Conservation (phyloP, 495 filamentous ascomycete genomes). For the Neurospora pannonica region DNA sequence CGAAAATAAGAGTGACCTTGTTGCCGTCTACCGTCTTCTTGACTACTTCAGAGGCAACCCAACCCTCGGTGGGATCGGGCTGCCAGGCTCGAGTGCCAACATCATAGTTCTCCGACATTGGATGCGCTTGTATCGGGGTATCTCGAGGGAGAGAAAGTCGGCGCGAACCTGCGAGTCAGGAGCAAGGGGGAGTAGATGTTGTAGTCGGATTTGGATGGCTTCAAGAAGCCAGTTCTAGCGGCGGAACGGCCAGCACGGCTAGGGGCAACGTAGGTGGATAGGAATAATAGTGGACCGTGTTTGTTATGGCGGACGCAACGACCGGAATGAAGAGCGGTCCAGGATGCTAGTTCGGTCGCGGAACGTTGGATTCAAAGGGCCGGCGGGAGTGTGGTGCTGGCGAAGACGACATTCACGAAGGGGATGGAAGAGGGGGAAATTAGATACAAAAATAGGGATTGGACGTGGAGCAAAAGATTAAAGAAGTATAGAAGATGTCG, state of each 20-base stretch:
- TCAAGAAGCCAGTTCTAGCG: constrained; percentile 17
- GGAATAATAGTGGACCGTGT: not conserved
- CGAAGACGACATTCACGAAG: constrained; percentile 14
- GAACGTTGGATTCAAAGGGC: constrained; percentile 6
- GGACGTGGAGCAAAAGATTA: not conserved
- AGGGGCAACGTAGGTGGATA: constrained; percentile 4
- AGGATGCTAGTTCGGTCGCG: not conserved
- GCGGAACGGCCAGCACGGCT: constrained; percentile 4
- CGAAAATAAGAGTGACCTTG: constrained; percentile 77
- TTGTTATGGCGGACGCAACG: constrained; percentile 6
- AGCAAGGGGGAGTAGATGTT: not conserved
- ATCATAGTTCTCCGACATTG: constrained; percentile 95
- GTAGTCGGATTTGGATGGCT: constrained; percentile 9
- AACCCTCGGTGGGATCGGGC: constrained; percentile 89
- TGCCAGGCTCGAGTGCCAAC: constrained; percentile 97
- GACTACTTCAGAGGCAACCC: constrained; percentile 91
- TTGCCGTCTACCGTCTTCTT: constrained; percentile 77
- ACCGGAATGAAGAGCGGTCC: not conserved
- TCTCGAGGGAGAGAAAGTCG: constrained; percentile 2
- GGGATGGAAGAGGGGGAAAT: not conserved
- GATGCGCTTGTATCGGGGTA: constrained; percentile 13
- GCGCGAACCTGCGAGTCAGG: constrained; percentile 1
- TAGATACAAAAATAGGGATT: not conserved
- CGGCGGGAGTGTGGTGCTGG: constrained; percentile 6
- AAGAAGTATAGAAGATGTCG: not conserved